Base-by-base conservation (phyloP, 1,284 basidiomycete species). In the Golubevia sp. region DNA sequence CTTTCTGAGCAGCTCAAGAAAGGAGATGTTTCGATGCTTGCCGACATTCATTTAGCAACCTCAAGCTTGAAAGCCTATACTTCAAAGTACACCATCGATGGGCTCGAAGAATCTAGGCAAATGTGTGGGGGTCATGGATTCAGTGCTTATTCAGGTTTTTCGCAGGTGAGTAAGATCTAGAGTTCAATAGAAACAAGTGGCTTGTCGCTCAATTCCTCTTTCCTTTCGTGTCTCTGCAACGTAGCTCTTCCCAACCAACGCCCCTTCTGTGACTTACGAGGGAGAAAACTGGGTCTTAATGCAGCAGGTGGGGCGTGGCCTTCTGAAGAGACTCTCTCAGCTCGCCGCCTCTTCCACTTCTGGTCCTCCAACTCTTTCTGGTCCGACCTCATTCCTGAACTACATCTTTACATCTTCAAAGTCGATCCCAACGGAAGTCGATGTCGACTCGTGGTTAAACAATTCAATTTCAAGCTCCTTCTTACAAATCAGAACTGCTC, bases 121-220 rank as follows among this genome's bases (percentile, higher is more conserved):
- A 88, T 90, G 0, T 88, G 91, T 86, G 91, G 91, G 58, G 91
- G 91, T 2, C 91, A 93, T 79, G 91, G 91, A 0, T 92, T 88
- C 82, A 90, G 89, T 67, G 87, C 86, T 0, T 91, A 90, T 68
- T 86, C 89, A 1, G 91, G 90, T 2, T 83, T 92, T 1, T n/a
- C n/a, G n/a, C n/a, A n/a, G n/a, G n/a, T 53, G 53, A 3, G 18
- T 20, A 20, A 30, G 27, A 26, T 55, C 7, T 38, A 18, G 23
- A 21, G 1, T n/a, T 18, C 54, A 55, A 18, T 6, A 18, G 8
- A 26, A n/a, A 20, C 23, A 54, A 54, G 23, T 54, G 13, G 20
- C 13, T 27, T 27, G 11, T 7, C 15, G 18, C 55, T 34, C 6
- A 18, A 7, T 38, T 4, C 18, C 15, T 4, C 21, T 68, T 63